Conservation (phyloP, 331 rosid species). For the Stylosanthes scabra region DNA sequence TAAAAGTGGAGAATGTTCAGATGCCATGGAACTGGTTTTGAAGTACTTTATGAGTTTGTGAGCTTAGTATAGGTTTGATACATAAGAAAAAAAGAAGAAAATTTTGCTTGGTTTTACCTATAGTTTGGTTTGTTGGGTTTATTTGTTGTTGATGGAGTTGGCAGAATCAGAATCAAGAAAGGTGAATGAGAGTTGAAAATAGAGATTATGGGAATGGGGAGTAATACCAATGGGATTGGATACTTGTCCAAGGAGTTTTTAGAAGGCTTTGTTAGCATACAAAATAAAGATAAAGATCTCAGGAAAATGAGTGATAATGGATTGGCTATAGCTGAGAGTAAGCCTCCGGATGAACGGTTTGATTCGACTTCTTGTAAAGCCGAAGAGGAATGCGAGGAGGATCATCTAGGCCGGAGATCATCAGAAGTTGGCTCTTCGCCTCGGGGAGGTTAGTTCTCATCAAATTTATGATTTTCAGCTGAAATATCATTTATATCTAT, state of each 20-base stretch:
- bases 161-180: neutral
- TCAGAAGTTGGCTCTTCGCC: slow-evolving; percentile 45
- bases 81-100: neutral
- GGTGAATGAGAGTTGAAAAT: neutral
- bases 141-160: neutral
- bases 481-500: neutral
- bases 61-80: slow-evolving; percentile 25
- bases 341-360: slow-evolving; percentile 10
- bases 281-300: slow-evolving; percentile 31
- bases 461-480: too few species aligned
- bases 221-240: slow-evolving; percentile 43
- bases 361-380: slow-evolving; percentile 30
- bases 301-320: slow-evolving; percentile 27
- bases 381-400: slow-evolving; percentile 32
- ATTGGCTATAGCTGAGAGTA: slow-evolving; percentile 7
- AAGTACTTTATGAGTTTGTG: neutral
- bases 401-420: slow-evolving; percentile 24
- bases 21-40: neutral
- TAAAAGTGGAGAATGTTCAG: neutral
- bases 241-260: slow-evolving; percentile 35
- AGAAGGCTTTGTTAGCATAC: slow-evolving; percentile 44
- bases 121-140: slow-evolving; percentile 10
- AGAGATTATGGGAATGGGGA: slow-evolving; percentile 39
- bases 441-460: slow-evolving; percentile 51
- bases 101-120: neutral